Percentiles rank a stretch among this genome's conserved stretches.
Evolutionary conservation across 495 filamentous ascomycete genomes (phyloP).

Genomic region (Neurospora sp.): DNA sequence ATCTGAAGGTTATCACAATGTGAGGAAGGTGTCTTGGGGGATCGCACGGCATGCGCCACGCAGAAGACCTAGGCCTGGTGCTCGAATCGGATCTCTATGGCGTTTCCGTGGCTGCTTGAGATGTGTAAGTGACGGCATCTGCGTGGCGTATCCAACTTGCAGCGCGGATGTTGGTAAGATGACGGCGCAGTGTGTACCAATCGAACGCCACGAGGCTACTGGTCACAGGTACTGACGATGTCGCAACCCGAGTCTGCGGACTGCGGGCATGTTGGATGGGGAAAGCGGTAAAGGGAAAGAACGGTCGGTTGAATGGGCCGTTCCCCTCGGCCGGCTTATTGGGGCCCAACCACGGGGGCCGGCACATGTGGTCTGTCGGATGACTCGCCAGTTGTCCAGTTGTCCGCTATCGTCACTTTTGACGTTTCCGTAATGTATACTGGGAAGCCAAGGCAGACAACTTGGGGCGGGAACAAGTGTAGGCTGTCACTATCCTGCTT

Average conservation of each 20-base stretch:
- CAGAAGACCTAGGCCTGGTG: neutral
- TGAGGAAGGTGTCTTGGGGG: neutral
- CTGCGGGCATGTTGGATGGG: neutral
- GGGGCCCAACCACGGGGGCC: neutral
- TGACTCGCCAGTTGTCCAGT: neutral
- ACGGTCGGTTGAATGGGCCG: neutral
- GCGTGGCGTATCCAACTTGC: neutral
- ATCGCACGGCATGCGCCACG: neutral
- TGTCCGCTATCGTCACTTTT: neutral
- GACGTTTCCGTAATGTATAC: neutral
- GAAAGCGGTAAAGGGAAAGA: neutral
- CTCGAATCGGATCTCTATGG: neutral
- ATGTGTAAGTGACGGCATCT: neutral
- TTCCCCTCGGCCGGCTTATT: neutral
- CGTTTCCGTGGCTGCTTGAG: neutral
- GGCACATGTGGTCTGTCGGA: neutral
- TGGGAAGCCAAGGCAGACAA: neutral
- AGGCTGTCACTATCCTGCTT: neutral
- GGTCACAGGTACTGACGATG: neutral
- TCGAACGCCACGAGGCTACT: constrained; percentile 1
- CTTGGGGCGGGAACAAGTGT: neutral
- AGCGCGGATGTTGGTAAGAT: neutral
- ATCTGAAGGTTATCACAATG: neutral
- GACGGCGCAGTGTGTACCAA: constrained; percentile 1
- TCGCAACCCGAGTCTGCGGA: neutral